These are phyloP conservation scores for Hyaloscypha variabilis DNA, from an alignment of 495 filamentous ascomycete genomes.

Conservation along the genomic window DNA sequence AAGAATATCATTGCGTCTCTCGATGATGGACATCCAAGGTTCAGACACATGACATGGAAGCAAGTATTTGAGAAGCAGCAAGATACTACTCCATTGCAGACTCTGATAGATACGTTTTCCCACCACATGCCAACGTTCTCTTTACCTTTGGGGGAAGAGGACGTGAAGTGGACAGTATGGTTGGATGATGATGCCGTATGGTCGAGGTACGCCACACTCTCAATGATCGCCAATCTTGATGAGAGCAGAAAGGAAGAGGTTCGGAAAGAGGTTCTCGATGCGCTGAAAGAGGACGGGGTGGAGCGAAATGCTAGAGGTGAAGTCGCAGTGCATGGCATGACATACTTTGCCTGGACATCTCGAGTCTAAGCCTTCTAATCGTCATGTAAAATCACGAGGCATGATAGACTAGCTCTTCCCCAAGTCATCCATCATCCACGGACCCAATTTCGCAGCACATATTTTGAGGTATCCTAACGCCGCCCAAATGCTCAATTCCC, in stretches of 20 bases:
- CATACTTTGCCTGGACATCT: slow-evolving; percentile 52
- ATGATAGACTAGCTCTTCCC: neutral
- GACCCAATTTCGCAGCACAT: neutral
- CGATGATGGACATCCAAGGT: slow-evolving; percentile 55
- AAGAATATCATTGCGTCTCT: slow-evolving; percentile 52
- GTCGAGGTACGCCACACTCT: slow-evolving; percentile 55
- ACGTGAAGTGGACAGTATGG: slow-evolving; percentile 46
- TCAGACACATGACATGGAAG: slow-evolving; percentile 57
- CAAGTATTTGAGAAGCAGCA: slow-evolving; percentile 54
- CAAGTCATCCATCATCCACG: neutral
- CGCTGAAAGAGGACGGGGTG: slow-evolving; percentile 36
- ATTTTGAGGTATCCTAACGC: slow-evolving; percentile 11
- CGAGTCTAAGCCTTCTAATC: slow-evolving; percentile 34
- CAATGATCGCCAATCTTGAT: slow-evolving; percentile 58
- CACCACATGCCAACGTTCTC: slow-evolving; percentile 48
- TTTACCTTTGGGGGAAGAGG: slow-evolving; percentile 47
- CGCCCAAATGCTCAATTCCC: neutral
- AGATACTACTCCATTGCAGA: slow-evolving; percentile 42
- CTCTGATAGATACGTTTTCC: slow-evolving; percentile 37
- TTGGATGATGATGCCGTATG: slow-evolving; percentile 55
- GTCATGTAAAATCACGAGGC: neutral
- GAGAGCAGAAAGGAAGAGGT: slow-evolving; percentile 51
- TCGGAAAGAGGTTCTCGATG: slow-evolving; percentile 42
- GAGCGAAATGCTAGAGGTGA: slow-evolving; percentile 55
- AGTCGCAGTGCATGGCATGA: slow-evolving; percentile 56